These are phyloP conservation scores for Lepiota brunneoincarnata DNA, from an alignment of 768 basidiomycete species.

Conservation along the genomic window DNA sequence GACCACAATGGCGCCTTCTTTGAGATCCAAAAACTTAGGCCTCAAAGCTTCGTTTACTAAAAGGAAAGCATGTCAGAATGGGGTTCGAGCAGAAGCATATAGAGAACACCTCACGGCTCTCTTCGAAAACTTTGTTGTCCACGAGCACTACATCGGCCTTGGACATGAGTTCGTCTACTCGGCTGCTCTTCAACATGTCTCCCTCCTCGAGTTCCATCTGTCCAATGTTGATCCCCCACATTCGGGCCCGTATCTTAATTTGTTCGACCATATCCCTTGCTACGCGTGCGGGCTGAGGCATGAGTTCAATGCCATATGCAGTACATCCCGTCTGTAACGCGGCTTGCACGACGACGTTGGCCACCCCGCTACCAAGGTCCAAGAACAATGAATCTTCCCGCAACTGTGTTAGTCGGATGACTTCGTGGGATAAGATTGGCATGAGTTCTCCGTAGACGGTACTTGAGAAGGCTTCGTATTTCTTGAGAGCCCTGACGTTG, in stretches of 20 bases:
- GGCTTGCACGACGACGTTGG: slow-evolving; percentile 80
- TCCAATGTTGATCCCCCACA: slow-evolving; percentile 87
- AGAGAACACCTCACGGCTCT: slow-evolving; percentile 51
- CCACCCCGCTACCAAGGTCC: slow-evolving; percentile 85
- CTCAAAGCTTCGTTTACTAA: slow-evolving; percentile 85
- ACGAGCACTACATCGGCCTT: slow-evolving; percentile 91
- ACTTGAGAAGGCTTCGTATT: slow-evolving; percentile 81
- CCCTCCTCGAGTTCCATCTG: slow-evolving; percentile 80
- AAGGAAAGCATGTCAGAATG: slow-evolving; percentile 9
- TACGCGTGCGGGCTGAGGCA: slow-evolving; percentile 77
- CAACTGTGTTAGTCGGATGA: slow-evolving; percentile 54
- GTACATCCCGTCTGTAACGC: slow-evolving; percentile 76
- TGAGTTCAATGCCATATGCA: slow-evolving; percentile 77
- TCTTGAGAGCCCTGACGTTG: slow-evolving; percentile 72
- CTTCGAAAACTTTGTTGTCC: slow-evolving; percentile 83
- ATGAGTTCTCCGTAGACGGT: slow-evolving; percentile 90
- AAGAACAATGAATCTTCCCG: slow-evolving; percentile 66
- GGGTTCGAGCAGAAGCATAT: not conserved
- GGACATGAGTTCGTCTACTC: slow-evolving; percentile 67
- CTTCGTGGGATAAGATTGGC: slow-evolving; percentile 77
- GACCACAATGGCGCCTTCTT: slow-evolving; percentile 88
- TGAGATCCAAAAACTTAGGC: slow-evolving; percentile 90
- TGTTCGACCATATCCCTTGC: slow-evolving; percentile 75
- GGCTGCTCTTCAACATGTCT: slow-evolving; percentile 72
- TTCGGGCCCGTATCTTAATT: slow-evolving; percentile 70